Evolutionary conservation across 2,329 filamentous ascomycete species (phyloP).

Genomic region (Sporothrix sp.): DNA sequence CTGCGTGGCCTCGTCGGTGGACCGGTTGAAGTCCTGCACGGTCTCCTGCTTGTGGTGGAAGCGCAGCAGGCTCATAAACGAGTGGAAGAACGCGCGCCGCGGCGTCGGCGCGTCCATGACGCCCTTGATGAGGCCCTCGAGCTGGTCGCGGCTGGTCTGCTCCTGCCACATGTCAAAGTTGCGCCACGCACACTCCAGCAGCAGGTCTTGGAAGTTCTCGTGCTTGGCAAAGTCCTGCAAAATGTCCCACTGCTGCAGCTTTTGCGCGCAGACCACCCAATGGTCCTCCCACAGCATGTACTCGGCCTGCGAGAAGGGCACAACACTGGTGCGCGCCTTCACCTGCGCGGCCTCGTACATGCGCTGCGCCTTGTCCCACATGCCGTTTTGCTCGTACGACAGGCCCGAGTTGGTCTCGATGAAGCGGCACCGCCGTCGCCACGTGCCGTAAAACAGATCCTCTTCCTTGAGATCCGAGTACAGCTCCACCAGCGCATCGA

Average conservation of each 20-base stretch:
- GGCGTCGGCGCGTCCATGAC: conserved; percentile 96
- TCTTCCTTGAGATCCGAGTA: conserved; percentile 89
- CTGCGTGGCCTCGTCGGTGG: conserved; percentile 95
- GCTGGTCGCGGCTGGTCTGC: conserved; percentile 72
- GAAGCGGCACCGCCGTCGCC: conserved; percentile 89
- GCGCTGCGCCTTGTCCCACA: conserved; percentile 98
- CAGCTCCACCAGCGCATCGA: conserved; percentile 89
- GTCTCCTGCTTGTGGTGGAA: conserved; percentile 82
- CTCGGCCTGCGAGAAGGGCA: conserved; percentile 91
- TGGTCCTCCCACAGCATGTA: conserved; percentile 99
- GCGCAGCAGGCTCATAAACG: conserved; percentile 94
- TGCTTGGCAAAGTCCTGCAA: conserved; percentile 96
- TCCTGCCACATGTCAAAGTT: conserved; percentile 92
- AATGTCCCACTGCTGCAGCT: conserved; percentile 98
- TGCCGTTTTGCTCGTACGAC: conserved; percentile 96
- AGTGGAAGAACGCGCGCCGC: conserved; percentile 90
- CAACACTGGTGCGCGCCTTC: conserved; percentile 89
- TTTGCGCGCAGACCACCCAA: conserved; percentile 95
- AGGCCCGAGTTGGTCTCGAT: conserved; percentile 95
- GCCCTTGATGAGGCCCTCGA: conserved; percentile 90
- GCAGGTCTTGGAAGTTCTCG: conserved; percentile 94
- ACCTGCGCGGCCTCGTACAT: conserved; percentile 96
- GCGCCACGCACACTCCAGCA: conserved; percentile 91
- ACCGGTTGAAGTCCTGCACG: conserved; percentile 69
- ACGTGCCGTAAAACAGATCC: conserved; percentile 94